Percentiles rank a stretch among this genome's conserved stretches.
Conservation (phyloP, 345 rosid genomes). For the thale cress (Arabidopsis thaliana) region DNA sequence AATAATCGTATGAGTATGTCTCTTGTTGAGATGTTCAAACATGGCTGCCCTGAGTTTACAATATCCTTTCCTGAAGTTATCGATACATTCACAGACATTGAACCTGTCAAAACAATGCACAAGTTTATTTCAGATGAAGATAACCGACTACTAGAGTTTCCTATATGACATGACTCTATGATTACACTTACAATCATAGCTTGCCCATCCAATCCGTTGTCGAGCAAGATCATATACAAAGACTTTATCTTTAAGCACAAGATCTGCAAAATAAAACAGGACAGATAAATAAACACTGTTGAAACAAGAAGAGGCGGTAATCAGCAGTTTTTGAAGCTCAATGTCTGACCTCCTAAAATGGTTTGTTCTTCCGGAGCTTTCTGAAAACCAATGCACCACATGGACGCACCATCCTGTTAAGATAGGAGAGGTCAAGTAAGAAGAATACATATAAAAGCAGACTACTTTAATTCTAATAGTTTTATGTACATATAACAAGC, state of each 20-base stretch:
- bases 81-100: constrained; percentile 86
- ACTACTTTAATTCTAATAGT: constrained; percentile 9
- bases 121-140: constrained; percentile 9
- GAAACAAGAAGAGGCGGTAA: background rate
- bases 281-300: background rate
- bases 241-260: constrained; percentile 89
- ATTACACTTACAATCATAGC: constrained; percentile 82
- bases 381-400: constrained; percentile 94
- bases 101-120: constrained; percentile 57
- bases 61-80: constrained; percentile 69
- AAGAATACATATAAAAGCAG: background rate
- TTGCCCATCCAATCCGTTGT: constrained; percentile 90
- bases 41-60: constrained; percentile 62
- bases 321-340: constrained; percentile 1
- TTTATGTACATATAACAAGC: background rate
- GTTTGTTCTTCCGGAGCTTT: constrained; percentile 62
- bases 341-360: constrained; percentile 84
- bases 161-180: background rate
- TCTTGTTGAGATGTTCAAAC: constrained; percentile 51
- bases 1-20: constrained; percentile 56
- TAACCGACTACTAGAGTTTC: background rate
- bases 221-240: constrained; percentile 85
- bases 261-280: constrained; percentile 63
- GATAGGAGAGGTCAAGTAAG: constrained; percentile 6
- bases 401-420: constrained; percentile 69